Evolutionary conservation across 1,284 basidiomycete species (phyloP).

Genomic region (Heterobasidion irregulare): DNA sequence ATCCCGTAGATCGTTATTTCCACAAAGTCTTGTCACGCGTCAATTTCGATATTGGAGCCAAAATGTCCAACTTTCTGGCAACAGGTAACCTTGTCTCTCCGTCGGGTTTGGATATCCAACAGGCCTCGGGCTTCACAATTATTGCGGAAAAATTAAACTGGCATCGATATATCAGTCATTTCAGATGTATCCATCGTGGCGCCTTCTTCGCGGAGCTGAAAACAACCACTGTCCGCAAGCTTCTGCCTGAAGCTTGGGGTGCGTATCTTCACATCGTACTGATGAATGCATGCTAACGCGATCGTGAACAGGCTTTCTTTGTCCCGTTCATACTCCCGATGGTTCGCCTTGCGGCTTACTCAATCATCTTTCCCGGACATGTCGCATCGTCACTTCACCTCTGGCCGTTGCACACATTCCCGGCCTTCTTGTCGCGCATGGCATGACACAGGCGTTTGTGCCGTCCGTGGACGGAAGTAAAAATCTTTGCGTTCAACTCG

Average conservation of each 20-base stretch:
- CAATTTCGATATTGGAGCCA: slow-evolving; percentile 90
- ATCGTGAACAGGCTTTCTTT: slow-evolving; percentile 73
- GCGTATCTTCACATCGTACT: slow-evolving; percentile 17
- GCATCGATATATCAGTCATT: slow-evolving; percentile 97
- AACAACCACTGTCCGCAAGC: slow-evolving; percentile 95
- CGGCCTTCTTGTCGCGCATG: slow-evolving; percentile 76
- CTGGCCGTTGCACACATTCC: slow-evolving; percentile 78
- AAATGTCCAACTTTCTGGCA: slow-evolving; percentile 91
- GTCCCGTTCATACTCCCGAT: slow-evolving; percentile 98
- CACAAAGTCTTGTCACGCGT: slow-evolving; percentile 70
- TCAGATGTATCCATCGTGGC: slow-evolving; percentile 97
- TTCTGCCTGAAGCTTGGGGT: slow-evolving; percentile 99
- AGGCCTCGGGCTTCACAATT: slow-evolving; percentile 96
- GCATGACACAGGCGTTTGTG: slow-evolving; percentile 91
- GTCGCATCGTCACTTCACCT: slow-evolving; percentile 82
- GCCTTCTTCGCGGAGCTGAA: slow-evolving; percentile 99
- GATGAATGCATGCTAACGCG: not conserved
- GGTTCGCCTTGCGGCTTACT: slow-evolving; percentile 96
- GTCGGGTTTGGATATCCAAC: slow-evolving; percentile 93
- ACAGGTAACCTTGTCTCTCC: slow-evolving; percentile 96
- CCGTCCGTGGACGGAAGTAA: slow-evolving; percentile 72
- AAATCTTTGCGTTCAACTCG: slow-evolving; percentile 88
- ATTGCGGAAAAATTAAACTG: slow-evolving; percentile 99
- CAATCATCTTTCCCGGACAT: slow-evolving; percentile 94
- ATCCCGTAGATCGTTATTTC: slow-evolving; percentile 68